Conservation (phyloP, 768 basidiomycete species). For the Lactarius akahatsu region DNA sequence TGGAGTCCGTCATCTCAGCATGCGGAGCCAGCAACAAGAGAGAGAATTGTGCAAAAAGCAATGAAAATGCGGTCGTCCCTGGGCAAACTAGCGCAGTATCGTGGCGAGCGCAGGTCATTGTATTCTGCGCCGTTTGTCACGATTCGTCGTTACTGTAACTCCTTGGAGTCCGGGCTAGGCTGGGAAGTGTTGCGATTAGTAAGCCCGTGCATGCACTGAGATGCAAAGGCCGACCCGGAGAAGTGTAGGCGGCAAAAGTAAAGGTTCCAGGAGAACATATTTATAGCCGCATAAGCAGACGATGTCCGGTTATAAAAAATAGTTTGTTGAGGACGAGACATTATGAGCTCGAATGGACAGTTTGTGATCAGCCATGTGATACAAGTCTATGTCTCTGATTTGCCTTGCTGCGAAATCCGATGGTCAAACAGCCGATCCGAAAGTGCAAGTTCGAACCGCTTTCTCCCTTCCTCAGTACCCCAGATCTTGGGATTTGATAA, state of each 20-base stretch:
- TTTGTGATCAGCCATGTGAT: too few relatives aligned
- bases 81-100: neutral
- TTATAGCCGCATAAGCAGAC: too few relatives aligned
- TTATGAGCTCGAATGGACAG: too few relatives aligned
- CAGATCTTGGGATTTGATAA: slow-evolving; percentile 2
- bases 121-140: neutral
- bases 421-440: slow-evolving; percentile 8
- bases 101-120: neutral
- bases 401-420: neutral
- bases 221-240: neutral
- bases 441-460: slow-evolving; percentile 1
- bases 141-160: neutral
- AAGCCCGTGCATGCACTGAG: neutral
- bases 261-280: neutral
- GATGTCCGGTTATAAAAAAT: too few relatives aligned
- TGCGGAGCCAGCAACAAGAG: neutral
- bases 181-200: neutral
- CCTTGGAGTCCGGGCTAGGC: neutral
- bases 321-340: too few relatives aligned
- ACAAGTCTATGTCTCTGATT: too few relatives aligned
- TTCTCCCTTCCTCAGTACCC: slow-evolving; percentile 11
- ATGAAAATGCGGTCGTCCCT: neutral
- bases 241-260: neutral
- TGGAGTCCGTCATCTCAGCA: neutral
- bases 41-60: neutral